Percentiles rank a stretch among this genome's conserved stretches.
Conservation (phyloP, 768 basidiomycete species). For the Pleurotus tuber-regium region DNA sequence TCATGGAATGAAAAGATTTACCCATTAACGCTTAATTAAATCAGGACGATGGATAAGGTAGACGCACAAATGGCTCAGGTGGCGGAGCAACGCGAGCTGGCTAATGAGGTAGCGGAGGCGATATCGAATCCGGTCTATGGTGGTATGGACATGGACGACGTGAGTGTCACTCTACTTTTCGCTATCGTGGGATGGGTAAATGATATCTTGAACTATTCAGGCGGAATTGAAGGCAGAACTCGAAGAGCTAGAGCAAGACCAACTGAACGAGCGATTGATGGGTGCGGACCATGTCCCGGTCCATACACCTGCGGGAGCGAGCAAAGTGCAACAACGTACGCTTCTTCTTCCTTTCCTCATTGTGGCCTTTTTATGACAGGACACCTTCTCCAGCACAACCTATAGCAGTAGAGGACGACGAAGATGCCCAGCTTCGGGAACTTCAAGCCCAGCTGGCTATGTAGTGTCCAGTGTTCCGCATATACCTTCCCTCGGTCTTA, state of each 20-base stretch:
- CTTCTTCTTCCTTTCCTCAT: conserved; percentile 17
- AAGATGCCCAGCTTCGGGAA: conserved; percentile 84
- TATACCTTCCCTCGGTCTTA: background rate
- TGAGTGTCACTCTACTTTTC: conserved; percentile 27
- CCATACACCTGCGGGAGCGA: conserved; percentile 71
- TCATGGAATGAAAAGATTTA: no score
- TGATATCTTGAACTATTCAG: conserved; percentile 34
- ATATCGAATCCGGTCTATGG: conserved; percentile 71
- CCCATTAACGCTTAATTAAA: no score
- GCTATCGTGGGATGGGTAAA: no score
- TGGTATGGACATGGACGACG: conserved; percentile 69
- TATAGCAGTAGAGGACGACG: conserved; percentile 78
- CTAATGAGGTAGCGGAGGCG: conserved; percentile 87
- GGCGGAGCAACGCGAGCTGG: conserved; percentile 87
- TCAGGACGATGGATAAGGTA: conserved; percentile 82
- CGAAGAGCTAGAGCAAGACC: conserved; percentile 84
- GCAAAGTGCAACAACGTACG: conserved; percentile 48
- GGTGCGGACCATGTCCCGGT: conserved; percentile 89
- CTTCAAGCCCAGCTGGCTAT: conserved; percentile 88
- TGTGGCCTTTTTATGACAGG: no score
- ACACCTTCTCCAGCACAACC: conserved; percentile 14
- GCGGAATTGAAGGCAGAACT: conserved; percentile 79
- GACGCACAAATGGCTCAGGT: conserved; percentile 87
- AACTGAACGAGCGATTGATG: conserved; percentile 78
- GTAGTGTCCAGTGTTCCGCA: conserved; percentile 34